Conservation (phyloP, 495 filamentous ascomycete species). For the Talaromyces wortmannii region DNA sequence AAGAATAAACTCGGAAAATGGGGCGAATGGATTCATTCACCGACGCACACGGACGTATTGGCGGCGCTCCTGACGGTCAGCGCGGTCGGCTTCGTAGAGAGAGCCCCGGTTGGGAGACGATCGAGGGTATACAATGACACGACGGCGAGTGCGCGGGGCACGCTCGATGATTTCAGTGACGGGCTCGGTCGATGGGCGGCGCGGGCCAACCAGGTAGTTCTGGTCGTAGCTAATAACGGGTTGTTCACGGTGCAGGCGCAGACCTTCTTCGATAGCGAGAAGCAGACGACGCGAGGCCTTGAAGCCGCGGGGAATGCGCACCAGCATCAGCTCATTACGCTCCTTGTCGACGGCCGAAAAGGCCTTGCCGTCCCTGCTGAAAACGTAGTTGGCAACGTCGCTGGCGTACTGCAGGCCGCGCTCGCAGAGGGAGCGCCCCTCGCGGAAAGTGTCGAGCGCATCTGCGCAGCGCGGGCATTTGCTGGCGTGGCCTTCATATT, state of each 20-base stretch:
- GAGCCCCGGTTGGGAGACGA: conserved; percentile 34
- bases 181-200: conserved; percentile 11
- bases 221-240: conserved; percentile 33
- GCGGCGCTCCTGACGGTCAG: conserved; percentile 20
- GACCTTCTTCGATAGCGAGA: conserved; percentile 38
- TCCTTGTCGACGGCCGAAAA: conserved; percentile 43
- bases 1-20: too few species aligned
- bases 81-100: conserved; percentile 31
- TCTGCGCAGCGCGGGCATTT: conserved; percentile 35
- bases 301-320: conserved; percentile 41
- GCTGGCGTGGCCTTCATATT: conserved; percentile 23
- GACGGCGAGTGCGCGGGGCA: conserved; percentile 22
- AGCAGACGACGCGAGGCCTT: conserved; percentile 34
- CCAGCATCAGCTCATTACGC: conserved; percentile 28
- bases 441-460: conserved; percentile 25
- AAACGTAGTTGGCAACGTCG: conserved; percentile 43
- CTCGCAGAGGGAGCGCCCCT: conserved; percentile 35
- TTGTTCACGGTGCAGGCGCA: conserved; percentile 23
- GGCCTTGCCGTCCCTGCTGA: conserved; percentile 37
- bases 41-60: conserved; percentile 1
- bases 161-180: conserved; percentile 32
- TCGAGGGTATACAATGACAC: conserved; percentile 32
- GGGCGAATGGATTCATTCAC: not conserved
- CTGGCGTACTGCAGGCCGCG: conserved; percentile 38
- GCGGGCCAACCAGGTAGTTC: conserved; percentile 29